A percentile compares a stretch with the other conserved stretches of the same genome.
phyloP scores from a whole-genome alignment of 352 stramenopile species.

The Phytophthora constricta region DNA sequence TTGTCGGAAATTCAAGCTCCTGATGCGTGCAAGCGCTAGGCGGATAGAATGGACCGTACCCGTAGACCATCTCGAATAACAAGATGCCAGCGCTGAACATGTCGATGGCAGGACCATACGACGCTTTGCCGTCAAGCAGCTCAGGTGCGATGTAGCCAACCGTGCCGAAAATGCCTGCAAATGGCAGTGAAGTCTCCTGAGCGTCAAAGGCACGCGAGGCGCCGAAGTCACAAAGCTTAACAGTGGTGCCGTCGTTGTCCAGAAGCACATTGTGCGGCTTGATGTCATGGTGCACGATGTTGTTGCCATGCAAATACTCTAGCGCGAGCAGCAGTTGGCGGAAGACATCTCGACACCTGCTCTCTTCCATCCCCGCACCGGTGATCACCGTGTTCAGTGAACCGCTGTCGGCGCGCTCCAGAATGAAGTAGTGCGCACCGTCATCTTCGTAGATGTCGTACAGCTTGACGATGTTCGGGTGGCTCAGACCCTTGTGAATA shows the following conservation, averaged over 20 bases:
- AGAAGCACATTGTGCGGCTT: constrained; percentile 88
- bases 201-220: constrained; percentile 74
- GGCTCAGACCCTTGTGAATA: constrained; percentile 69
- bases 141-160: constrained; percentile 77
- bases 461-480: constrained; percentile 80
- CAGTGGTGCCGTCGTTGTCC: constrained; percentile 43
- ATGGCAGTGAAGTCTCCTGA: constrained; percentile 56
- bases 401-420: constrained; percentile 68
- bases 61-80: constrained; percentile 82
- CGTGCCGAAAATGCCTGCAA: constrained; percentile 74
- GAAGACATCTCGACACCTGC: constrained; percentile 60
- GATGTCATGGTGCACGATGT: constrained; percentile 93
- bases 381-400: constrained; percentile 61
- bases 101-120: constrained; percentile 69
- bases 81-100: constrained; percentile 78
- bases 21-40: constrained; percentile 69
- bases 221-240: constrained; percentile 89
- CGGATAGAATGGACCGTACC: constrained; percentile 76
- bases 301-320: constrained; percentile 69
- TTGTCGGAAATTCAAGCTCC: constrained; percentile 61
- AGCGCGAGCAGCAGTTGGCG: constrained; percentile 64
- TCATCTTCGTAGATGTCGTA: constrained; percentile 81
- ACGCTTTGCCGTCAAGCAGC: constrained; percentile 54
- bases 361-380: constrained; percentile 55
- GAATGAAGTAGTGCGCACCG: constrained; percentile 75